Evolutionary conservation across 257 asterid genomes (phyloP), one percentile per base, ranked within the genome.

Genomic region (Haberlea rhodopensis): DNA sequence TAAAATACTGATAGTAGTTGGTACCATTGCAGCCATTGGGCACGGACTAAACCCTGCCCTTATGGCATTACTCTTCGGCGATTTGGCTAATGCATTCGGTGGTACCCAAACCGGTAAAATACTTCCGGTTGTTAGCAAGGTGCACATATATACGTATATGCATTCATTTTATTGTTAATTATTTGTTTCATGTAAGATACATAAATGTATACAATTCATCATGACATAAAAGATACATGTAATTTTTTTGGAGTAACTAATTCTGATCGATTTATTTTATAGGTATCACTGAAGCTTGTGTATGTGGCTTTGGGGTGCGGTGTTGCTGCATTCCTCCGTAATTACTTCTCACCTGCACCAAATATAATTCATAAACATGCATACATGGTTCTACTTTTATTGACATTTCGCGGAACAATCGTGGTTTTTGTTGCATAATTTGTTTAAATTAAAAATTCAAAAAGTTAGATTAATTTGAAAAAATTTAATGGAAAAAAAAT

Each of bases 251-350:
- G n/a, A 37, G n/a, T 11, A 2, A n/a, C 22, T 61, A 7, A 13
- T 19, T 26, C 4, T 3, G 6, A n/a, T n/a, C 31, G 18, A 4
- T 58, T 29, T 8, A 1, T 48, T 22, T 11, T 7, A 11, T 65
- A 81, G 91, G 96, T 90, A 6, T 31, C 96, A 0, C 75, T 90
- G n/a, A 85, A 86, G 71, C 79, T 86, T 62, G 87, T 86, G 4
- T 88, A 80, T 65, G 76, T 90, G 60, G 97, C 95, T 48, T 0
- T 84, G 25, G 97, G 96, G 11, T 70, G 87, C 40, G 96, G 95
- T 13, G 68, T 49, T 0, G 87, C 85, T 0, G 88, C 89, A 64
- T 90, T 90, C 53, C 83, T 84, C 43, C 97, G 97, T 90, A 72
- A 87, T 83, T 78, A 25, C 20, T 49, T 25, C 24, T 61, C 51